A percentile compares a stretch with the other conserved stretches of the same genome.
phyloP scores from a whole-genome alignment of 257 asterid species.

The Nicotiana obtusifolia region DNA sequence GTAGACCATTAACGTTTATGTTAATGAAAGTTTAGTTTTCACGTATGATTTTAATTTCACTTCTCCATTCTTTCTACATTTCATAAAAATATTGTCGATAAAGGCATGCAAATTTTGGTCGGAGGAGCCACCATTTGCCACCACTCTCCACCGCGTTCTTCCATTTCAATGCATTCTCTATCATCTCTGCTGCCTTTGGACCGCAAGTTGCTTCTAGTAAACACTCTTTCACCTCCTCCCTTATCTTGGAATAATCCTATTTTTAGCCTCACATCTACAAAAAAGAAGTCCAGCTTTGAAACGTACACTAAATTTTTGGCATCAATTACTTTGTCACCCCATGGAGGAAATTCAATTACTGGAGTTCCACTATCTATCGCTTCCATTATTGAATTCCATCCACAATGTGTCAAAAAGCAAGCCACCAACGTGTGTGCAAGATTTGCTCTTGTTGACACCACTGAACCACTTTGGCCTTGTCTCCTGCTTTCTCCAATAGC shows the following conservation, averaged over 20 bases:
- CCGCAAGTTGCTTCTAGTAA: background rate
- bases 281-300: conserved; percentile 9
- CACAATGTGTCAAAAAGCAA: conserved; percentile 16
- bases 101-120: conserved; percentile 3
- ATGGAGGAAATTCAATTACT: background rate
- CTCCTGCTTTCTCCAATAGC: conserved; percentile 17
- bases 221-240: conserved; percentile 6
- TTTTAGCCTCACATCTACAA: background rate
- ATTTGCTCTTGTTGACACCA: conserved; percentile 24
- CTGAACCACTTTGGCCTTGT: conserved; percentile 13
- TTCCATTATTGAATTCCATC: background rate
- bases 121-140: background rate
- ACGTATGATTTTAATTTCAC: no score
- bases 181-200: conserved; percentile 6
- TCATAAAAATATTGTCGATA: background rate
- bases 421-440: conserved; percentile 11
- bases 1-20: no score
- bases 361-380: background rate
- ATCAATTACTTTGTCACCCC: conserved; percentile 12
- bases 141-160: background rate
- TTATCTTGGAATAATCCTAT: background rate
- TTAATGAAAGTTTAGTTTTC: no score
- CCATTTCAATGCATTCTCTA: conserved; percentile 1
- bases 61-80: no score
- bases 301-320: conserved; percentile 18